phyloP scores from a whole-genome alignment of 2,329 filamentous ascomycete genomes.

The Macrophomina pseudophaseolina region DNA sequence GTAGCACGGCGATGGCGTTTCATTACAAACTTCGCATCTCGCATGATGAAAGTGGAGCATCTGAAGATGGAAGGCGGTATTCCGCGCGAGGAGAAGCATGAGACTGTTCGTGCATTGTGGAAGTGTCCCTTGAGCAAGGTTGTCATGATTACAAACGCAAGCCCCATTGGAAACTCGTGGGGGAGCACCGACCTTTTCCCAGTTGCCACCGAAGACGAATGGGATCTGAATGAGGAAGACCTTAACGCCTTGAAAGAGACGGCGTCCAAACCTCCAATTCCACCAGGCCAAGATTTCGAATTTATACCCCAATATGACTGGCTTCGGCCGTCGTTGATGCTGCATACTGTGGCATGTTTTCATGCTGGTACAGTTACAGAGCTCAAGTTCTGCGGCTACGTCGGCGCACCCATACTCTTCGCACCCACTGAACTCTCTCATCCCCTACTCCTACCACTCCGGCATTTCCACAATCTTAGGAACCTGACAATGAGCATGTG shows the following conservation, averaged over 20 bases:
- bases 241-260: slow-evolving; percentile 37
- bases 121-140: slow-evolving; percentile 50
- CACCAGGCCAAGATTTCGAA: slow-evolving; percentile 32
- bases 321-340: slow-evolving; percentile 44
- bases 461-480: slow-evolving; percentile 49
- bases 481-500: slow-evolving; percentile 50
- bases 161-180: slow-evolving; percentile 53
- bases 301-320: slow-evolving; percentile 50
- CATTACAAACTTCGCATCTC: slow-evolving; percentile 49
- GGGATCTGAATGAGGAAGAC: slow-evolving; percentile 32
- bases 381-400: slow-evolving; percentile 56
- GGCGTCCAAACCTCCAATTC: slow-evolving; percentile 10
- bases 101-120: slow-evolving; percentile 50
- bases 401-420: slow-evolving; percentile 49
- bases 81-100: slow-evolving; percentile 53
- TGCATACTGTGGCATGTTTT: slow-evolving; percentile 49
- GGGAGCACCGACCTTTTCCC: slow-evolving; percentile 38
- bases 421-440: slow-evolving; percentile 44
- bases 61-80: slow-evolving; percentile 56
- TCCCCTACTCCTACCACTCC: slow-evolving; percentile 46
- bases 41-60: slow-evolving; percentile 48
- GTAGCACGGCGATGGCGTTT: slow-evolving; percentile 41
- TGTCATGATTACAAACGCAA: slow-evolving; percentile 52
- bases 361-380: slow-evolving; percentile 49
- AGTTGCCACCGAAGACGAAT: not conserved